phyloP scores from a whole-genome alignment of 2,329 filamentous ascomycete species.

The Cladophialophora psammophila region DNA sequence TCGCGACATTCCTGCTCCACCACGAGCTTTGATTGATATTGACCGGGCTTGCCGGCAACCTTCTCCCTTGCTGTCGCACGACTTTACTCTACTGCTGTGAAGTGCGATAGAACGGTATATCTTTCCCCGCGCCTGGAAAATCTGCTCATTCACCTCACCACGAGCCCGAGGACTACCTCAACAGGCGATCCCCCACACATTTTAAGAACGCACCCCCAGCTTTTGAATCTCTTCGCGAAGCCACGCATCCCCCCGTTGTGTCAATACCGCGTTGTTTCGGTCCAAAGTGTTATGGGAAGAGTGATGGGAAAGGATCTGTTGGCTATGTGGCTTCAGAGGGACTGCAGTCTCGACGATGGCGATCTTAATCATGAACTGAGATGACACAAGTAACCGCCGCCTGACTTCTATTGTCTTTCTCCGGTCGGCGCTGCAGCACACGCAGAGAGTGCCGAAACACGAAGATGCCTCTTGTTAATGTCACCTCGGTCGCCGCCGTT shows the following conservation, averaged over 20 bases:
- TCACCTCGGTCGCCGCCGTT: constrained; percentile 86
- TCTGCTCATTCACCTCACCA: background rate
- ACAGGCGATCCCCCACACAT: background rate
- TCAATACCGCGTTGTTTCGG: background rate
- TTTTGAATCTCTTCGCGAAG: background rate
- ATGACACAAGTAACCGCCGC: constrained; percentile 18
- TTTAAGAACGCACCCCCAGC: background rate
- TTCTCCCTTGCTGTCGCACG: constrained; percentile 9
- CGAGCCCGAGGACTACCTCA: background rate
- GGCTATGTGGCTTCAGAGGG: constrained; percentile 16
- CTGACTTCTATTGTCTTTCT: constrained; percentile 8
- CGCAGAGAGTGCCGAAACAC: background rate
- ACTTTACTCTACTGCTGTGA: background rate
- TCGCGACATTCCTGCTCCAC: constrained; percentile 11
- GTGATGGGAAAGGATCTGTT: constrained; percentile 19
- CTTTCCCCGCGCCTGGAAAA: background rate
- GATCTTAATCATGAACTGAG: constrained; percentile 2
- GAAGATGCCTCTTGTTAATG: constrained; percentile 58
- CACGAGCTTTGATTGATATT: constrained; percentile 12
- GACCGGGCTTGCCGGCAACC: constrained; percentile 24
- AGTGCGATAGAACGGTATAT: background rate
- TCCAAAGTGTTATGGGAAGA: constrained; percentile 2
- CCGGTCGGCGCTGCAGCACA: constrained; percentile 13
- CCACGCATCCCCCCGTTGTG: background rate
- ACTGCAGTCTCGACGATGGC: constrained; percentile 16